Evolutionary conservation across 2,329 filamentous ascomycete genomes (phyloP).

Genomic region (Tolypocladium sp.): DNA sequence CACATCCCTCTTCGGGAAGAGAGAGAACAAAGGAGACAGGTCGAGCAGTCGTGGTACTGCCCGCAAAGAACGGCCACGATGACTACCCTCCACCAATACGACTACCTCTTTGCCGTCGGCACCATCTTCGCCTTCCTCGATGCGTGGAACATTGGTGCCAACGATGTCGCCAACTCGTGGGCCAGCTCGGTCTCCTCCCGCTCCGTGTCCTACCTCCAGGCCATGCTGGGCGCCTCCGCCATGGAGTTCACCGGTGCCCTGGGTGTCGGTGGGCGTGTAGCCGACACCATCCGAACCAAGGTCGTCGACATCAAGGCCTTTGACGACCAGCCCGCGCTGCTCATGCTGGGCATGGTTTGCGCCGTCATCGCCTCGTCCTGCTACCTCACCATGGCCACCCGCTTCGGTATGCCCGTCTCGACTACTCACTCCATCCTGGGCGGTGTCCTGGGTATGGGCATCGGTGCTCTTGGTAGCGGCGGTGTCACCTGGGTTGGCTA

Average conservation of each 20-base stretch:
- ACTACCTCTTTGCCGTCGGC: constrained; percentile 56
- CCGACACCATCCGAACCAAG: constrained; percentile 52
- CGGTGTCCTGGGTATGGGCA: constrained; percentile 49
- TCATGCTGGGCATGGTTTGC: constrained; percentile 51
- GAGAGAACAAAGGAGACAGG: not conserved
- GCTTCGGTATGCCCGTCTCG: constrained; percentile 47
- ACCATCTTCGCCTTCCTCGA: constrained; percentile 58
- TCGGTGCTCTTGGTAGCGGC: constrained; percentile 41
- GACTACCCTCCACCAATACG: constrained; percentile 35
- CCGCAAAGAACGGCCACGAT: constrained; percentile 6
- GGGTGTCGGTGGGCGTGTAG: constrained; percentile 50
- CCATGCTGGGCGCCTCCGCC: constrained; percentile 46
- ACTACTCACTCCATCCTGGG: constrained; percentile 54
- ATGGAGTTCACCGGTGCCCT: constrained; percentile 56
- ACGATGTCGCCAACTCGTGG: constrained; percentile 71
- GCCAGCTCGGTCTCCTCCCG: constrained; percentile 65
- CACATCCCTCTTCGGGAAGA: not conserved
- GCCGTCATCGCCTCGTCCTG: constrained; percentile 42
- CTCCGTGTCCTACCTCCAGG: constrained; percentile 52
- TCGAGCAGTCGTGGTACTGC: not conserved
- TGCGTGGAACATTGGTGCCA: constrained; percentile 50
- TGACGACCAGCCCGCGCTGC: constrained; percentile 34
- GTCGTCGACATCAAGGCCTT: constrained; percentile 43
- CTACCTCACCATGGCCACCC: constrained; percentile 49
- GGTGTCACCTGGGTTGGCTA: constrained; percentile 46